Percentiles rank a stretch among this genome's conserved stretches.
Conservation (phyloP, 169 alveolate genomes). For the Blepharisma undulans region DNA sequence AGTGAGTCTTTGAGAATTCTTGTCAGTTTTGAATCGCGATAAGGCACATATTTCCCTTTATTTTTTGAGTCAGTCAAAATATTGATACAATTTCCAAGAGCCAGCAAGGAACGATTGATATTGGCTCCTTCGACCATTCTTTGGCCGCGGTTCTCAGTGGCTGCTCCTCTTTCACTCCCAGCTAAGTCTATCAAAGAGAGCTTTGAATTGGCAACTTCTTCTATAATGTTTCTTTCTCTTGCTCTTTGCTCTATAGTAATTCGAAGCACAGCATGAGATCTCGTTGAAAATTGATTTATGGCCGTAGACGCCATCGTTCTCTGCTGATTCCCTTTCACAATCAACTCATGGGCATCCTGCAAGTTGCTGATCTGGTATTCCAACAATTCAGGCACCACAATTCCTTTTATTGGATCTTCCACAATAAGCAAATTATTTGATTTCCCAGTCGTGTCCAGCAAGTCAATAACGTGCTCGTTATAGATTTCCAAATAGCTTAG, state of each 20-base stretch:
- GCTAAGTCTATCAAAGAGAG: constrained; percentile 92
- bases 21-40: constrained; percentile 93
- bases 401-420: constrained; percentile 93
- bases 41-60: constrained; percentile 86
- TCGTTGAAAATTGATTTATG: constrained; percentile 90
- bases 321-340: constrained; percentile 87
- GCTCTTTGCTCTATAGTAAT: constrained; percentile 81
- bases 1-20: constrained; percentile 88
- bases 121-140: constrained; percentile 94
- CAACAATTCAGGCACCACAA: constrained; percentile 84
- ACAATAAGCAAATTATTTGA: constrained; percentile 86
- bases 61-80: constrained; percentile 77
- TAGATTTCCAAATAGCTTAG: constrained; percentile 93
- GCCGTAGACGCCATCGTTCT: constrained; percentile 93
- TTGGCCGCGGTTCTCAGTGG: constrained; percentile 87
- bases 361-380: constrained; percentile 77
- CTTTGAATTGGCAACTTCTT: constrained; percentile 81
- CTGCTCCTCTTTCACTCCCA: constrained; percentile 92
- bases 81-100: constrained; percentile 93
- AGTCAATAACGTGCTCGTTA: constrained; percentile 92
- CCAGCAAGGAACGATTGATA: constrained; percentile 91
- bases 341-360: constrained; percentile 84
- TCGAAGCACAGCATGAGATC: constrained; percentile 90
- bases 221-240: constrained; percentile 73
- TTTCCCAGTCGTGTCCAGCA: constrained; percentile 72